phyloP scores from a whole-genome alignment of 768 basidiomycete species.

The Gloeostereum incarnatum region DNA sequence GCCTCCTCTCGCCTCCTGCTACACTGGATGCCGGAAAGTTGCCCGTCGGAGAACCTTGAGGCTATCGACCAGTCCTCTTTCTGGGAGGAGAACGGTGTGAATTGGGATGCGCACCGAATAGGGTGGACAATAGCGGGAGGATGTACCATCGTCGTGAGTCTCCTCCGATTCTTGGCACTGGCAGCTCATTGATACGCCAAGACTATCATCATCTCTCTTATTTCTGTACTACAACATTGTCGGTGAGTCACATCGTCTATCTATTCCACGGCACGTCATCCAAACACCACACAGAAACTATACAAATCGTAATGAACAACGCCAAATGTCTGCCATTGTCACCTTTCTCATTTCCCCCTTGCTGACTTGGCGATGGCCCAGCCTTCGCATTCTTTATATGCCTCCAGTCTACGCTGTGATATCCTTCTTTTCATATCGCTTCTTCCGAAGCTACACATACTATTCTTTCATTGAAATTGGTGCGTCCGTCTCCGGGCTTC shows the following conservation, averaged over 20 bases:
- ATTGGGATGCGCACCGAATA: conserved; percentile 50
- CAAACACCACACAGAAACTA: conserved; percentile 45
- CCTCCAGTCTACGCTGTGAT: conserved; percentile 74
- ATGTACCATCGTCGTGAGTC: conserved; percentile 39
- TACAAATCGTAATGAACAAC: conserved; percentile 60
- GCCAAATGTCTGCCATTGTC: conserved; percentile 54
- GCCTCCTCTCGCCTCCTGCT: too few relatives aligned
- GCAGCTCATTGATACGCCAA: conserved; percentile 14
- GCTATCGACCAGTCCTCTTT: conserved; percentile 47
- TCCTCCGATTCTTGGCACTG: neutral
- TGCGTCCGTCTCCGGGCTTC: conserved; percentile 15
- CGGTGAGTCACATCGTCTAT: conserved; percentile 30
- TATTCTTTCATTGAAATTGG: conserved; percentile 42
- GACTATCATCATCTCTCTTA: conserved; percentile 51
- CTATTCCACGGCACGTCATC: neutral
- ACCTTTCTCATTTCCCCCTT: neutral
- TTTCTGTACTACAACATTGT: conserved; percentile 53
- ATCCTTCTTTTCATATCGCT: conserved; percentile 82
- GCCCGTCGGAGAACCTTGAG: conserved; percentile 44
- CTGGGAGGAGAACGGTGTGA: conserved; percentile 31
- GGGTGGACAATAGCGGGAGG: conserved; percentile 58
- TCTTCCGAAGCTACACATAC: conserved; percentile 69
- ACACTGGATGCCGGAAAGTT: too few relatives aligned
- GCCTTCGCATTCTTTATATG: conserved; percentile 79
- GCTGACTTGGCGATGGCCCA: conserved; percentile 15